Evolutionary conservation across 177 flowering plant genomes (phyloP), one percentile per base, ranked within the genome.

Genomic region (Vitis hybrid): DNA sequence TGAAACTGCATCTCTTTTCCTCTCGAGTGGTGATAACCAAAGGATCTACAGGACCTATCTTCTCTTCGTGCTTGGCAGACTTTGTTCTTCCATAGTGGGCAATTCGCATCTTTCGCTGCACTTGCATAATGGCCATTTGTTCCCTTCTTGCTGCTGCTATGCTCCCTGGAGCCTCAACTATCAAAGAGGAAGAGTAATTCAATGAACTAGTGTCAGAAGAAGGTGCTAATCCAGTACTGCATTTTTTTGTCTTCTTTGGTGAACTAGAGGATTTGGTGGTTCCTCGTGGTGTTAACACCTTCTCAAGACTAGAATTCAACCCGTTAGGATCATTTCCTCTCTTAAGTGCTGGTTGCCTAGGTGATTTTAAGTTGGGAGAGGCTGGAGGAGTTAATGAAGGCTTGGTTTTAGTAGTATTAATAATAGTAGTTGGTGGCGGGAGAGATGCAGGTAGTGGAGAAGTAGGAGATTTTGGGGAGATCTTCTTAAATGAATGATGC

Each of bases 21-120:
- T 83, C 90, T 33, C 64, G 70, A 63, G 78, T 31, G 11, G 56
- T 47, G 4, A 57, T 44, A 67, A 54, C 15, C 10, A 79, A 19
- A 55, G 72, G 9, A 72, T 80, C 84, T 20, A 78, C 3, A 3
- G 84, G 79, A 57, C 71, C 74, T 20, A 71, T 72, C 49, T 74
- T 79, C 60, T 67, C 55, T 56, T 82, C 88, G 65, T 72, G 75
- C 73, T 81, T 86, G 13, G 83, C 84, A 15, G 87, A 84, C 59
- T 84, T 87, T 1, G 90, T 80, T 70, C 98, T 81, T 28, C 98
- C 98, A 79, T 92, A 94, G 73, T 91, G 98, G 4, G 97, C 97
- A 53, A 91, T 92, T 65, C 73, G 72, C 88, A 85, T 80, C 84
- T 91, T 94, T 63, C 97, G 74, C 62, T 88, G 88, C 1, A 86